phyloP scores from a whole-genome alignment of 2,329 filamentous ascomycete genomes.

The Aspergillus transmontanensis region DNA sequence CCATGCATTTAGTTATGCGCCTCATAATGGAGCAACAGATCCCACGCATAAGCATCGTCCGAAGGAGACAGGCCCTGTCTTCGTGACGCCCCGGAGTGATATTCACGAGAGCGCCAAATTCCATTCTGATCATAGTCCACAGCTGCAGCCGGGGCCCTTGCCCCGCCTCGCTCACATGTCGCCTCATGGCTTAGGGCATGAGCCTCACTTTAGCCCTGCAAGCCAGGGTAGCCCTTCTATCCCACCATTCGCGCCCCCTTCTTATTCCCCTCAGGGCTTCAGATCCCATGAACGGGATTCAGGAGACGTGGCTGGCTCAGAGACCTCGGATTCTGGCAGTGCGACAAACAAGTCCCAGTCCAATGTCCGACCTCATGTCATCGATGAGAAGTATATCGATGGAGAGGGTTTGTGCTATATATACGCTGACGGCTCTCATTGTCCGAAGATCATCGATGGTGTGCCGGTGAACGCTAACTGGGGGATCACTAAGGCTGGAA shows the following conservation, averaged over 20 bases:
- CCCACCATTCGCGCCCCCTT: conserved; percentile 22
- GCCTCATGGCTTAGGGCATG: conserved; percentile 24
- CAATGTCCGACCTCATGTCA: conserved; percentile 35
- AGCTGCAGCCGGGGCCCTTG: conserved; percentile 24
- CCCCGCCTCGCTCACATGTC: conserved; percentile 37
- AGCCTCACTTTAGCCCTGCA: conserved; percentile 22
- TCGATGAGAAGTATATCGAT: conserved; percentile 55
- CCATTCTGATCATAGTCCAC: conserved; percentile 23
- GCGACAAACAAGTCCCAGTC: conserved; percentile 14
- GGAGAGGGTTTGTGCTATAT: conserved; percentile 83
- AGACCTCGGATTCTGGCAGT: conserved; percentile 4
- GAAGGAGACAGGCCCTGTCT: conserved; percentile 21
- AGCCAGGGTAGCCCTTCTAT: conserved; percentile 23
- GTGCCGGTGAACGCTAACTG: conserved; percentile 87
- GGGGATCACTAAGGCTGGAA: conserved; percentile 92
- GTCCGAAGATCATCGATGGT: conserved; percentile 81
- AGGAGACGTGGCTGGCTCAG: conserved; percentile 12
- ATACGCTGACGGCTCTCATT: conserved; percentile 82
- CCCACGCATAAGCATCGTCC: conserved; percentile 22
- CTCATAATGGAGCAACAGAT: conserved; percentile 21
- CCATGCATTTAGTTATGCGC: conserved; percentile 22
- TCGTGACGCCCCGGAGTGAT: conserved; percentile 16
- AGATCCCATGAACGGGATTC: conserved; percentile 18
- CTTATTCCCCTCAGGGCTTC: conserved; percentile 20
- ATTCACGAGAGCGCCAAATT: conserved; percentile 19